Evolutionary conservation across 176 grass and related monocot genomes (phyloP), one percentile per base, ranked within the genome.

Genomic region (Tuctoria greenei): DNA sequence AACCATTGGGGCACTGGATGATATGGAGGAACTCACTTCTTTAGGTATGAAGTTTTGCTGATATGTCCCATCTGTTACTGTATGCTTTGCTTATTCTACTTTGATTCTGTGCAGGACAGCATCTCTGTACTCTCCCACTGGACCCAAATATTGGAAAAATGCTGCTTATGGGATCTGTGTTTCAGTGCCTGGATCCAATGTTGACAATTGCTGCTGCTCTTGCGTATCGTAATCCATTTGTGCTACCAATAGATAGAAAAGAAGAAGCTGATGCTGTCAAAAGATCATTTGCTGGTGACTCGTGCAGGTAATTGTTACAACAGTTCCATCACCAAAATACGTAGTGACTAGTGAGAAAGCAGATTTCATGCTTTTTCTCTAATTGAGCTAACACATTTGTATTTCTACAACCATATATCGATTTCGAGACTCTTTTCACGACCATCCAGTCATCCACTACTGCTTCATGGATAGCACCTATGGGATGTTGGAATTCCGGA

Each of bases 131-230:
- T 17, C 81, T 97, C 64, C 91, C 95, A 45, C 61, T 97, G 82
- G 95, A 97, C 75, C 95, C 95, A 69, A 97, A 97, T 72, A 88
- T 93, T 67, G 95, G 95, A 61, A 97, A 97, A 76, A 97, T 97
- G 95, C 77, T 97, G 34, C 84, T 97, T 60, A 90, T 97, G 50
- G 95, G 91, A 83, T 91, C 88, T 67, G 83, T 93, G 65, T 97
- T 97, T 74, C 95, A 97, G 67, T 97, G 95, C 61, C 67, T 97
- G 54, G 88, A 93, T 80, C 88, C 95, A 69, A 88, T 89, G 73
- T 77, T 97, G 61, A 97, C 86, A 73, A 97, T 97, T 72, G 95
- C 95, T 76, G 86, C 95, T 78, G 88, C 91, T 84, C 86, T 93
- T 52, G 86, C 91, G 60, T 78, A 93, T 74, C 83, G 91, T 23